Percentiles rank a stretch among this genome's conserved stretches.
Conservation (phyloP, 441 rosid genomes). For the Bruguiera hainesii region DNA sequence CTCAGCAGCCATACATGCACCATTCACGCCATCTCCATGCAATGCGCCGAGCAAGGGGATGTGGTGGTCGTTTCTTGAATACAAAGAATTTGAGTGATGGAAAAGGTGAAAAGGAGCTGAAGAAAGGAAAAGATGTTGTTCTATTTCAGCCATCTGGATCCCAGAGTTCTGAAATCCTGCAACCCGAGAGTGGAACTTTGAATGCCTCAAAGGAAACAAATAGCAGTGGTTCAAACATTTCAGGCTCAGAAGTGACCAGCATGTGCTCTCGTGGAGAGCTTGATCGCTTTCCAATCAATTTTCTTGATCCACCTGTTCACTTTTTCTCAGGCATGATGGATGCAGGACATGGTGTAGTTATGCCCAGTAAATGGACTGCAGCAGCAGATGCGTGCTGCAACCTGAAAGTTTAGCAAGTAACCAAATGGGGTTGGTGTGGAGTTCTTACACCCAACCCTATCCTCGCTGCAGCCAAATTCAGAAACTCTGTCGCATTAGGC, state of each 20-base stretch:
- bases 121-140: constrained; percentile 24
- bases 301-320: constrained; percentile 31
- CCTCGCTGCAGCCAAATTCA: constrained; percentile 38
- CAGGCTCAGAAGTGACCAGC: constrained; percentile 77
- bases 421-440: constrained; percentile 28
- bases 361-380: constrained; percentile 64
- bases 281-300: constrained; percentile 29
- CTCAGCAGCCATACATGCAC: constrained; percentile 80
- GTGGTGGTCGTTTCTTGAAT: constrained; percentile 73
- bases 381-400: constrained; percentile 51
- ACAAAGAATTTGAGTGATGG: constrained; percentile 16
- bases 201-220: constrained; percentile 47
- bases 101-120: constrained; percentile 16
- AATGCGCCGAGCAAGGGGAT: constrained; percentile 88
- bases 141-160: constrained; percentile 50
- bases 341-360: constrained; percentile 31
- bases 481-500: constrained; percentile 16
- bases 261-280: constrained; percentile 36
- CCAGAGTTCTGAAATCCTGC: constrained; percentile 72
- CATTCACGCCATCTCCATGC: constrained; percentile 90
- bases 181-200: constrained; percentile 53
- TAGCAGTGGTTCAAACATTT: constrained; percentile 38
- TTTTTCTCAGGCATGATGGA: constrained; percentile 47
- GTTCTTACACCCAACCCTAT: constrained; percentile 13
- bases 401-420: constrained; percentile 40